These are phyloP conservation scores for Sorghum bicolor DNA, from an alignment of 176 grass and related monocot genomes.

Conservation along the genomic window DNA sequence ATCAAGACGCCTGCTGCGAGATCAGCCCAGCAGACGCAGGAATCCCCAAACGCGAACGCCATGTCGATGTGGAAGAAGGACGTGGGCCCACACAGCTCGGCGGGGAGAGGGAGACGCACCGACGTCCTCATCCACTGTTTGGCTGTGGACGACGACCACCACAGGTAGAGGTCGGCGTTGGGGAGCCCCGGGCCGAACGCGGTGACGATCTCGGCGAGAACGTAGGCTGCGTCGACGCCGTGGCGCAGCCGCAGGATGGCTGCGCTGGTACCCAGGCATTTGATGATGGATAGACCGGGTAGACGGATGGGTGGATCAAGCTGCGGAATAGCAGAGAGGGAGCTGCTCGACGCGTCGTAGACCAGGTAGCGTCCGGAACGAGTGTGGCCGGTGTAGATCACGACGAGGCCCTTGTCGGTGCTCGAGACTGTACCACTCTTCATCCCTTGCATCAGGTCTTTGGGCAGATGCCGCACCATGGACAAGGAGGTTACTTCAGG, in stretches of 20 bases:
- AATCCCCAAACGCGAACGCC: no score
- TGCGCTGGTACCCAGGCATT: background rate
- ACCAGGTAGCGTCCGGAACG: background rate
- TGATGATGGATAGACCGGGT: background rate
- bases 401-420: conserved; percentile 19
- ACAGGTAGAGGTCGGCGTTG: background rate
- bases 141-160: background rate
- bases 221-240: background rate
- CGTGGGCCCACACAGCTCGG: background rate
- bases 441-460: no score
- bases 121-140: background rate
- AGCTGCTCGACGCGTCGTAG: background rate
- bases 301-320: background rate
- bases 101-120: background rate
- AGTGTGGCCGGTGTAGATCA: background rate
- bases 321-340: background rate
- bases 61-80: background rate
- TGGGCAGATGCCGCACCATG: background rate
- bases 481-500: background rate
- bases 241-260: background rate
- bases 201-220: background rate
- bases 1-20: no score
- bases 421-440: rapidly evolving
- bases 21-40: no score
- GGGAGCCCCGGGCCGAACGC: background rate